These are phyloP conservation scores for Tulasnella sp. DNA, from an alignment of 768 basidiomycete genomes.

Conservation along the genomic window DNA sequence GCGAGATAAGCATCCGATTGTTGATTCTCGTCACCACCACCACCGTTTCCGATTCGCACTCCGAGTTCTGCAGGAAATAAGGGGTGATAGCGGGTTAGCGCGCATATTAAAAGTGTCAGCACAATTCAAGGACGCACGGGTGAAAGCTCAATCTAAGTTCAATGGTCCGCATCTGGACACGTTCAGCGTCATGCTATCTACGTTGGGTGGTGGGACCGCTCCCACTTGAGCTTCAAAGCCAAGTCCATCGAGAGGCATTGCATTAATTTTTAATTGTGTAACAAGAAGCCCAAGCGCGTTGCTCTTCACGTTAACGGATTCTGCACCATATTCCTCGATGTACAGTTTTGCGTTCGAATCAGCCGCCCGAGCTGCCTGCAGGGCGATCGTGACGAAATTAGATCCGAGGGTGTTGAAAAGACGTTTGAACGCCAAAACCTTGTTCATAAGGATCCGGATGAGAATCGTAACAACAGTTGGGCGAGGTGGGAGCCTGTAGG, in stretches of 20 bases:
- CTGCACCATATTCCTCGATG: conserved; percentile 25
- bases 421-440: conserved; percentile 56
- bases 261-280: conserved; percentile 53
- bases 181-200: conserved; percentile 48
- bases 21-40: conserved; percentile 54
- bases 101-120: too few species aligned
- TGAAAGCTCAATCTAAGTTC: conserved; percentile 68
- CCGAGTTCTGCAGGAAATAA: conserved; percentile 56
- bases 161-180: conserved; percentile 58
- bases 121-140: conserved; percentile 38
- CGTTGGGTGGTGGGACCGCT: neutral
- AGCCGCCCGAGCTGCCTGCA: conserved; percentile 27
- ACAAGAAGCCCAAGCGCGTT: conserved; percentile 60
- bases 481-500: neutral
- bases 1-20: conserved; percentile 62
- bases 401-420: conserved; percentile 57
- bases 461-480: too few species aligned
- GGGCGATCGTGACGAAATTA: conserved; percentile 22
- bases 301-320: conserved; percentile 52
- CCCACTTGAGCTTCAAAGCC: conserved; percentile 43
- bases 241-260: conserved; percentile 62
- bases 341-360: conserved; percentile 27
- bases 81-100: too few species aligned
- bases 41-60: conserved; percentile 55
- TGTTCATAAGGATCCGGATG: neutral